Evolutionary conservation across 2,329 filamentous ascomycete genomes (phyloP).

Genomic region (Microcyclospora pomicola): DNA sequence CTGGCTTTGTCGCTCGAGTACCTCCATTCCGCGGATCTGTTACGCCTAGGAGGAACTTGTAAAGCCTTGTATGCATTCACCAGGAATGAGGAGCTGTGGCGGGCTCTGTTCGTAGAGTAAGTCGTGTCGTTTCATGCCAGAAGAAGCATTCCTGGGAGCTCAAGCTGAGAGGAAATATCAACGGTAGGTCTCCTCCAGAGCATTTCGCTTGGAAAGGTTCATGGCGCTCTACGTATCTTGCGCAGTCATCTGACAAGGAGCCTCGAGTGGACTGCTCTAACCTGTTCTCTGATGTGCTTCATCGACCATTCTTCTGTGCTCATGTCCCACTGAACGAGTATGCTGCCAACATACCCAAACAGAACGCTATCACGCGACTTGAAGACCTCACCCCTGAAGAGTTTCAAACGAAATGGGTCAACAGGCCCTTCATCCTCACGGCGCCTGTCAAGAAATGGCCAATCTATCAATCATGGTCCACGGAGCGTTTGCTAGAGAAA

Average conservation of each 20-base stretch:
- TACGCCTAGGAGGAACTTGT: conserved; percentile 61
- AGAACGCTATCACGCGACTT: conserved; percentile 61
- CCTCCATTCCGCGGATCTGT: conserved; percentile 50
- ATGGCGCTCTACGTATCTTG: conserved; percentile 69
- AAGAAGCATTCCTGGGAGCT: background rate
- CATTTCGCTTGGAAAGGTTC: conserved; percentile 60
- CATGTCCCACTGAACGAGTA: conserved; percentile 57
- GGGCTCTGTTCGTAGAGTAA: conserved; percentile 70
- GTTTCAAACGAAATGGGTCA: conserved; percentile 62
- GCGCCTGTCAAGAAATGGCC: conserved; percentile 71
- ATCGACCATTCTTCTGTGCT: conserved; percentile 81
- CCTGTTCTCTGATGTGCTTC: conserved; percentile 80
- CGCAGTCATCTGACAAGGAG: conserved; percentile 39
- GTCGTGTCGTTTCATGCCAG: conserved; percentile 26
- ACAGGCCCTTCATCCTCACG: conserved; percentile 76
- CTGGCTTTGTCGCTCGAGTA: conserved; percentile 62
- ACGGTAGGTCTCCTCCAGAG: conserved; percentile 29
- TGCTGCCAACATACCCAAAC: conserved; percentile 53
- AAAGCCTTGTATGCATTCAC: conserved; percentile 78
- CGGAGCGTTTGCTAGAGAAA: conserved; percentile 48
- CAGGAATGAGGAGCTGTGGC: conserved; percentile 78
- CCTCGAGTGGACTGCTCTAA: conserved; percentile 55
- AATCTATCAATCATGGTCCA: conserved; percentile 59
- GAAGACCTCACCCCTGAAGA: conserved; percentile 55
- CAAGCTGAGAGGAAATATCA: conserved; percentile 15